Base-by-base conservation (phyloP, 2,329 filamentous ascomycete genomes). In the Zasmidium cellare region DNA sequence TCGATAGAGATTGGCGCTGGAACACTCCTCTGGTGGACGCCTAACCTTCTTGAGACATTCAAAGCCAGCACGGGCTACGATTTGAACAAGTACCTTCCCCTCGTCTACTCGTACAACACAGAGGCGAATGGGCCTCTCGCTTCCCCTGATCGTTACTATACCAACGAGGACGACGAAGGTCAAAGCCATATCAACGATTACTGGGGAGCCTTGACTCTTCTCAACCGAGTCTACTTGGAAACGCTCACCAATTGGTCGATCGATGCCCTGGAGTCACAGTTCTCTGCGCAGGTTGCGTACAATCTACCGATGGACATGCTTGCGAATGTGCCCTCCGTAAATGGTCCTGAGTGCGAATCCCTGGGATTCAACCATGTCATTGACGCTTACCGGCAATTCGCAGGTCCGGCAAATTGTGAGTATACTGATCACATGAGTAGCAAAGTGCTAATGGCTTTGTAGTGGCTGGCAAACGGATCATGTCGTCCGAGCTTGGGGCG, bases 271-370 rank as follows among this genome's bases (percentile, higher is more conserved):
- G 65, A 69, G 5, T 54, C 62, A 9, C 55, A 70, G 25, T 73
- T 65, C 44, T 72, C 69, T 1, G 63, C 67, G 1, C 72, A 75
- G 55, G 65, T 70, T 6, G 65, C 62, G 3, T 74, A 75, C 58
- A 74, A 74, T 55, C 46, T 74, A 2, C 71, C 72, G 1, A 63
- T 75, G 49, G 66, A 73, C 19, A 73, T 73, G 70, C 58, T 69
- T 16, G 60, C 61, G 2, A 68, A 71, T 51, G 61, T 74, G 14
- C 66, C 71, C 1, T 51, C 67, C 7, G 64, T 72, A 9, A 67
- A 73, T 25, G 72, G 63, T 1, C 73, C 73, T 1, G 73, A 75
- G 54, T 67, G 63, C 25, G 73, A 75, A 58, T 71, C 68, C 3
- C 63, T 75, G 1, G 72, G 67, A 2, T 75, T 74, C 62, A 53